Base-by-base conservation (phyloP, 805 yeast genomes). In the Scheffersomyces coipomensis region DNA sequence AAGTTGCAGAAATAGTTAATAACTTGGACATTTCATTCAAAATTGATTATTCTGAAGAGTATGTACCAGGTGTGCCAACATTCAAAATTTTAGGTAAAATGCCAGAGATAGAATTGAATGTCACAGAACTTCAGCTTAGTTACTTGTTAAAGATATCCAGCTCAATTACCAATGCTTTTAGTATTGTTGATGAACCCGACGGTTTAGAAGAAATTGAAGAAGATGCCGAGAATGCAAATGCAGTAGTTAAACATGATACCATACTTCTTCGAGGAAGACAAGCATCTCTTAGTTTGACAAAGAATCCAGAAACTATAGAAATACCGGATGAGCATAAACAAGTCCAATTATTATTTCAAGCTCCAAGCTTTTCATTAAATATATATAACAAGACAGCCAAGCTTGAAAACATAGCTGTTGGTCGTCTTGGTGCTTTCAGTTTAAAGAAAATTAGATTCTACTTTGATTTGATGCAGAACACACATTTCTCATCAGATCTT, bases 91-190 rank as follows among this genome's bases (percentile, higher is more conserved):
- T 51, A 0, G 90, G 95, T 17, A 62, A 68, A 12, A 70, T 86
- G 48, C 77, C 84, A 1, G 83, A 85, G 8, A 68, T 84, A 11
- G 76, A 79, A 32, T 68, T 87, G 47, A 69, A 75, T 21, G 58
- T 88, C 42, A 85, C 95, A 0, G 96, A 90, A 49, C 57, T 78
- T 24, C 97, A 90, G 56, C 64, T 84, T 22, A 63, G 69, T 12
- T 81, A 78, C 47, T 52, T 88, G 33, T 51, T 78, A 49, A 62
- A 73, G n/a, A 62, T 88, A 35, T 63, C 76, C 2, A 77, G 74
- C 33, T 71, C 80, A 6, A 57, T 88, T 1, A 68, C 83, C 0
- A 60, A 70, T 15, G 83, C 83, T 0, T 75, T 86, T 38, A 60
- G 68, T 12, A 52, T 64, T 5, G 77, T 49, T 22, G 37, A 52